Evolutionary conservation across 2,329 filamentous ascomycete genomes (phyloP).

Genomic region (Curvularia eragrostidis): DNA sequence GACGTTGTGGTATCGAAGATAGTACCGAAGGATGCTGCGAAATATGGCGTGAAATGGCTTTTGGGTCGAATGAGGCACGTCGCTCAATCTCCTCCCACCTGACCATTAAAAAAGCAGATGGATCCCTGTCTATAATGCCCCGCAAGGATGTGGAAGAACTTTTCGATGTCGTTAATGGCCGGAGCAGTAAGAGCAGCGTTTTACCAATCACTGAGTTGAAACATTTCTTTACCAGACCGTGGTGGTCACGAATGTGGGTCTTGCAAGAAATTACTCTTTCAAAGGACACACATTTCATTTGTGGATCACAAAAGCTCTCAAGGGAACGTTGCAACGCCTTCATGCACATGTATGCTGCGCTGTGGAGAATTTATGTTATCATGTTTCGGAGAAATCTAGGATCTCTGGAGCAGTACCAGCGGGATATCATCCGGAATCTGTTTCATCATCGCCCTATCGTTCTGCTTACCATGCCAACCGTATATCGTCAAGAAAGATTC

Average conservation of each 20-base stretch:
- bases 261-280: constrained; percentile 26
- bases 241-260: constrained; percentile 28
- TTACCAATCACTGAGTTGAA: constrained; percentile 11
- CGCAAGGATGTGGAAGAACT: background rate
- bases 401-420: background rate
- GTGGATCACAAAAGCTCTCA: constrained; percentile 15
- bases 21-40: background rate
- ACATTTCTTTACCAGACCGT: constrained; percentile 17
- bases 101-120: background rate
- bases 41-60: background rate
- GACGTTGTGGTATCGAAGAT: background rate
- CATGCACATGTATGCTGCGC: background rate
- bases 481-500: background rate
- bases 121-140: background rate
- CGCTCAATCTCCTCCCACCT: background rate
- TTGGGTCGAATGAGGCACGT: background rate
- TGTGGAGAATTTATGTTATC: background rate
- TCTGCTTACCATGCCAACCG: background rate
- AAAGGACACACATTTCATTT: constrained; percentile 15
- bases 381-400: background rate
- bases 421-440: background rate
- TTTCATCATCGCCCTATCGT: background rate
- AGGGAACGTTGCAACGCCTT: background rate
- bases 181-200: background rate
- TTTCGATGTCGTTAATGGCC: constrained; percentile 1